A percentile compares a stretch with the other conserved stretches of the same genome.
These are phyloP conservation scores for Aspergillus saccharolyticus DNA, from an alignment of 495 filamentous ascomycete species.

Conservation along the genomic window DNA sequence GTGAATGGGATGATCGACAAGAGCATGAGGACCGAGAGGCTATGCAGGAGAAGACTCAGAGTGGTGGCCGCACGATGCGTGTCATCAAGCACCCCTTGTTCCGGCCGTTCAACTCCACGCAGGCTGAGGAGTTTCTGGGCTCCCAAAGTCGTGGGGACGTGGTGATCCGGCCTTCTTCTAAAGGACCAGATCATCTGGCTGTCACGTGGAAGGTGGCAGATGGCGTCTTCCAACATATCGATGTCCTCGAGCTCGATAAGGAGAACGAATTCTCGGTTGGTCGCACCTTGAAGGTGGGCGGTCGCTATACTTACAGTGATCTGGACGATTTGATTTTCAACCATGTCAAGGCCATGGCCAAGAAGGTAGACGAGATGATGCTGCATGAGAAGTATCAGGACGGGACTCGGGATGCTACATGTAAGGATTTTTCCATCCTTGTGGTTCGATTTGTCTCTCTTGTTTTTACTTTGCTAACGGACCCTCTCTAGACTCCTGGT, in stretches of 20 bases:
- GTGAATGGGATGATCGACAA: conserved; percentile 80
- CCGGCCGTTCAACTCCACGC: conserved; percentile 82
- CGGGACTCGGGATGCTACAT: conserved; percentile 72
- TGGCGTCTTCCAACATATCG: conserved; percentile 91
- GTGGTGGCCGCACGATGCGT: conserved; percentile 73
- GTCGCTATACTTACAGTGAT: conserved; percentile 88
- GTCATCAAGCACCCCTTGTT: conserved; percentile 98
- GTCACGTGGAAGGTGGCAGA: conserved; percentile 98
- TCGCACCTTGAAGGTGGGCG: conserved; percentile 71
- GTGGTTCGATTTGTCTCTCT: conserved; percentile 5
- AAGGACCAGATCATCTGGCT: conserved; percentile 88
- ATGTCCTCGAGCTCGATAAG: conserved; percentile 94
- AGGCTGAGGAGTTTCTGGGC: conserved; percentile 90
- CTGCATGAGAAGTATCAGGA: conserved; percentile 85
- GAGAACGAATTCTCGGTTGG: conserved; percentile 94
- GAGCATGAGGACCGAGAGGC: conserved; percentile 75
- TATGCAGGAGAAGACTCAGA: conserved; percentile 74
- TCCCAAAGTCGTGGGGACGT: conserved; percentile 81
- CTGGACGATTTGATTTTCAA: conserved; percentile 95
- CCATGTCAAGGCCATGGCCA: conserved; percentile 94
- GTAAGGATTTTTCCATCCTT: conserved; percentile 58
- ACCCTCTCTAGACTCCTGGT: conserved; percentile 71
- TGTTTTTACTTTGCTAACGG: conserved; percentile 25
- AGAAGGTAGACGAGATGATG: conserved; percentile 96
- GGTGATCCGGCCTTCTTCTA: conserved; percentile 90